Evolutionary conservation across 2,329 filamentous ascomycete species (phyloP), one percentile per base, ranked within the genome.

Genomic region (Exophiala calicioides): DNA sequence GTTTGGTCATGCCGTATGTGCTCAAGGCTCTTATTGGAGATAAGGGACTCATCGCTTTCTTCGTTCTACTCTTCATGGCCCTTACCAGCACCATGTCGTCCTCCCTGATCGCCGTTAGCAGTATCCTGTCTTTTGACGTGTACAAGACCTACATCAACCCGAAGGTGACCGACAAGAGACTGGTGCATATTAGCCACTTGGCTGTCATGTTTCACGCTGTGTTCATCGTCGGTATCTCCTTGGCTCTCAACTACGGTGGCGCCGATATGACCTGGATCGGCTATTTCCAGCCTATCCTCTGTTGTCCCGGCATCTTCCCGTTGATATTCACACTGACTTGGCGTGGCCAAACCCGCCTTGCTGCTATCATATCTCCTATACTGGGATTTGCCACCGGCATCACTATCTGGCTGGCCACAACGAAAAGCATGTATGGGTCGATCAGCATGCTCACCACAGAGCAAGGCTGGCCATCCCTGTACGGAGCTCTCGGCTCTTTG

Each of bases 1-100:
- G 73, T 0, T 61, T 75, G 39, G 72, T 75, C 2, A 73, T 75
- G 71, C 72, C 73, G 3, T 74, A 72, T 39, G 63, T 66, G 0
- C 58, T 73, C n/a, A 66, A 70, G 32, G 69, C 71, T 0, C 58
- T 75, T 0, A 65, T 73, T 7, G 73, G 73, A 5, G 61, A 64
- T 31, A 62, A 64, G 6, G 72, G 69, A 0, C 69, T 69, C 9
- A 62, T 66, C 2, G 72, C 65, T 2, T 68, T 72, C 38, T 68
- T 77, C 13, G 64, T 77, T 0, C 60, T 76, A 4, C 59, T 76
- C 1, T 77, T 77, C 61, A 76, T 77, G 74, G 72, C 74, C 2
- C 54, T 76, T 16, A 77, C 74, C 1, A 72, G 68, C 38, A 75
- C 72, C 0, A 65, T 75, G 0, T 75, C 72, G 0, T 74, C 74